Evolutionary conservation across 768 basidiomycete genomes (phyloP).

Genomic region (Lepiota brunneoincarnata): DNA sequence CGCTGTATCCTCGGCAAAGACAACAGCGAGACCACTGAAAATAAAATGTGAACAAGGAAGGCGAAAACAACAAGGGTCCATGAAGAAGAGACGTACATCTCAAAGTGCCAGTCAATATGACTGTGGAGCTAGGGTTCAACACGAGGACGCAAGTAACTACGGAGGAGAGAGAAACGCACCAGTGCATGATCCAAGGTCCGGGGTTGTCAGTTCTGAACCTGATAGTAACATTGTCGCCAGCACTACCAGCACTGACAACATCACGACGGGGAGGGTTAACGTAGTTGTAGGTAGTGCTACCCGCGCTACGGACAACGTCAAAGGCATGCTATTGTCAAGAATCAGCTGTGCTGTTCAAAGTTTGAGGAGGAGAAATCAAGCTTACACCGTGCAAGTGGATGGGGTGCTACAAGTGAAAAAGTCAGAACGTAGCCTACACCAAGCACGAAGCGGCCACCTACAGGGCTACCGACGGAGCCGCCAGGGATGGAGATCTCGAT

Average conservation of each 20-base stretch:
- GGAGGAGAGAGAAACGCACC: slow-evolving; percentile 28
- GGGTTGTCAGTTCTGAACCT: slow-evolving; percentile 61
- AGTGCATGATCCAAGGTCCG: slow-evolving; percentile 47
- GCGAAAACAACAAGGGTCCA: slow-evolving; percentile 31
- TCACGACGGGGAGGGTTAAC: slow-evolving; percentile 54
- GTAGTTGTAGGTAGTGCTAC: slow-evolving; percentile 32
- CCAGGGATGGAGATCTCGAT: slow-evolving; percentile 46
- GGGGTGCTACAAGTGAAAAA: slow-evolving; percentile 25
- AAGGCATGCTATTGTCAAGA: slow-evolving; percentile 30
- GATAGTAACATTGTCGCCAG: slow-evolving; percentile 38
- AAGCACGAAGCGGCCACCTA: slow-evolving; percentile 17
- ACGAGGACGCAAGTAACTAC: slow-evolving; percentile 19
- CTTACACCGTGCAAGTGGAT: slow-evolving; percentile 39
- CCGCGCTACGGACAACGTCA: slow-evolving; percentile 35
- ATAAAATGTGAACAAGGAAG: slow-evolving; percentile 10
- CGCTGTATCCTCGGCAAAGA: slow-evolving; percentile 33
- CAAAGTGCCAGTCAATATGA: slow-evolving; percentile 36
- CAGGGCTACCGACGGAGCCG: slow-evolving; percentile 30
- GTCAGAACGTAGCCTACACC: background rate
- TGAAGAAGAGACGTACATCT: slow-evolving; percentile 23
- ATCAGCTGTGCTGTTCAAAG: background rate
- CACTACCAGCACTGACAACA: slow-evolving; percentile 34
- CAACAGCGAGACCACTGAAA: slow-evolving; percentile 34
- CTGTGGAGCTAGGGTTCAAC: slow-evolving; percentile 14
- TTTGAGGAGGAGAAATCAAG: background rate